These are phyloP conservation scores for Salix udensis DNA, from an alignment of 345 rosid species.

Conservation along the genomic window DNA sequence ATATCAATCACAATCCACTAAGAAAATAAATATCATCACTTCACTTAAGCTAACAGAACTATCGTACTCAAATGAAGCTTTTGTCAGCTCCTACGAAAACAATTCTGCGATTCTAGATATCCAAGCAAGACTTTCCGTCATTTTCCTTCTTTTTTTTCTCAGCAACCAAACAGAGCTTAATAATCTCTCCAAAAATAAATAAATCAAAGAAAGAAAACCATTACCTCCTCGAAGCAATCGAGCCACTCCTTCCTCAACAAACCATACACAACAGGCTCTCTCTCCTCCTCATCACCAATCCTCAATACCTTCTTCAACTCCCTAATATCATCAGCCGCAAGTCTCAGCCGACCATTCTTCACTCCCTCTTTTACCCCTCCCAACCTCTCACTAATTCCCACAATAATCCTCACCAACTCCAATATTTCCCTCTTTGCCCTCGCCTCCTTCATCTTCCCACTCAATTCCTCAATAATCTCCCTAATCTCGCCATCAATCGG, in stretches of 20 bases:
- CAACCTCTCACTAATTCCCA: constrained; percentile 61
- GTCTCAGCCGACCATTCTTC: constrained; percentile 51
- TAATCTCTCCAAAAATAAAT: background rate
- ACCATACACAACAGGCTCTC: constrained; percentile 68
- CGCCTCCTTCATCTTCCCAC: constrained; percentile 53
- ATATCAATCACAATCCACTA: constrained; percentile 22
- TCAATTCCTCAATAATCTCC: constrained; percentile 48
- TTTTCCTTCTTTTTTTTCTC: background rate
- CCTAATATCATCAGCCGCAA: constrained; percentile 74
- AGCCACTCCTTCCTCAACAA: constrained; percentile 74
- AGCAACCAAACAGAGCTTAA: constrained; percentile 14
- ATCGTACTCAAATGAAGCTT: background rate
- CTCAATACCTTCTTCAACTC: constrained; percentile 65
- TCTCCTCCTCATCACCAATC: constrained; percentile 56
- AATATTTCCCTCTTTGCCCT: constrained; percentile 58
- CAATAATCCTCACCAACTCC: constrained; percentile 53
- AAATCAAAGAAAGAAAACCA: background rate
- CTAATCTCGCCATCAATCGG: constrained; percentile 67
- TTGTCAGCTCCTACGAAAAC: no score
- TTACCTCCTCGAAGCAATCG: constrained; percentile 81
- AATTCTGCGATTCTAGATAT: background rate
- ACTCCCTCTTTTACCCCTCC: constrained; percentile 53
- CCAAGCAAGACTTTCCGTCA: background rate
- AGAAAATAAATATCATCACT: background rate
- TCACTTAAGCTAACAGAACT: no score